Evolutionary conservation across 192 early-diverging fungal genomes (phyloP), one percentile per base, ranked within the genome.

Genomic region (Phycomyces nitens): DNA sequence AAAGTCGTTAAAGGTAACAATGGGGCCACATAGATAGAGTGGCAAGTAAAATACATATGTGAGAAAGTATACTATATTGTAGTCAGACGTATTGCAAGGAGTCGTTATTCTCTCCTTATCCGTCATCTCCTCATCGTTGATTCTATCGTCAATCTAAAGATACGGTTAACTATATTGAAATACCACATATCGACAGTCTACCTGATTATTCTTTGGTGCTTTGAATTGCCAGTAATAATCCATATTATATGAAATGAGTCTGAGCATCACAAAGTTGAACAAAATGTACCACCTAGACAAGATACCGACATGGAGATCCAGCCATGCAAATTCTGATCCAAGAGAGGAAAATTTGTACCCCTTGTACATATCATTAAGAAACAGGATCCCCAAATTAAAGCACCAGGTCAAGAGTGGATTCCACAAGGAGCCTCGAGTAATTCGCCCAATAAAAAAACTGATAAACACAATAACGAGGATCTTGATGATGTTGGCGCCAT

Each of bases 1-100:
- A 76, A 93, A 96, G 68, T 91, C 85, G 76, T 97, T 98, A 75
- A 88, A 98, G 0, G 95, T 89, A 65, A 96, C 90, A 47, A 98
- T 95, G 15, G 96, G 96, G 5, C 96, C 96, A 27, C 93, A 92
- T 29, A 97, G 72, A 66, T 92, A 97, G 40, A 98, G 77, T 3
- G 96, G 96, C n/a, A 88, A 83, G 63, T 98, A 98, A 23, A 91
- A 53, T 7, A 89, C 63, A 69, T 92, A 97, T 0, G 84, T 76
- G 62, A 89, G 77, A 71, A 90, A 98, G 71, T 90, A 83, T 58
- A 77, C 44, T 56, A 90, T 79, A 55, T 85, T 87, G 77, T 95
- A 98, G 53, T 95, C 90, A 10, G 71, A 70, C 0, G 41, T 51
- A 56, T 77, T 69, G 26, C 77, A 75, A 40, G 90, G 77, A 5